Base-by-base conservation (phyloP, 2,329 filamentous ascomycete genomes). In the Teratosphaeria pseudoeucalypti region DNA sequence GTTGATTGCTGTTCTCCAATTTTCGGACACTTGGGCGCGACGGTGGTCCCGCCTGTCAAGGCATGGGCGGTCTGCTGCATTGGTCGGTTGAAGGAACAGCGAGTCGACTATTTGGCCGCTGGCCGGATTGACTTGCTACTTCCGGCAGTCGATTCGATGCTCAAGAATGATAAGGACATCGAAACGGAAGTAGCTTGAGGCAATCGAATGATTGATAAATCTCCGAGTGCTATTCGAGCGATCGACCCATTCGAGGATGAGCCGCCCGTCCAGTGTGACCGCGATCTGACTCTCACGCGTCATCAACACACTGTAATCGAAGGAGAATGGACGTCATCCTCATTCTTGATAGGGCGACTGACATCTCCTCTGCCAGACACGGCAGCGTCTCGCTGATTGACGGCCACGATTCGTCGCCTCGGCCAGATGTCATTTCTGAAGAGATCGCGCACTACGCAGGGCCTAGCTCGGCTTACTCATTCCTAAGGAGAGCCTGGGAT, bases 401-500 rank as follows among this genome's bases (percentile, higher is more conserved):
- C 43, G 10, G 6, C 43, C 19, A 49, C 43, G 19, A 49, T 5
- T 6, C 43, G 6, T 26, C 43, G 19, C 16, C 43, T 10, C 43
- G 43, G 19, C 43, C 43, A 49, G 37, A 26, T 52, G 54, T 29
- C 9, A 47, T 10, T 6, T n/a, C 29, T 34, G 58, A 23, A 6
- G 58, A 55, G 11, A 34, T 14, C 23, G 68, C 65, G 26, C 65
- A 69, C 43, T 69, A 70, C 58, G 52, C 66, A 10, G 68, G 66
- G 12, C 64, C 68, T 11, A 67, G 63, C 19, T 69, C 67, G 3
- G 63, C 67, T 4, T 68, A 67, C 52, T 63, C 64, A 19, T 82
- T 82, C 58, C 69, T 82, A 11, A 73, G 79, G 0, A 72, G 80
- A 9, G 77, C 81, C 1, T 80, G 81, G 67, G 78, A 77, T 61